These are phyloP conservation scores for Boletus barrowsii DNA, from an alignment of 768 basidiomycete genomes.

Conservation along the genomic window DNA sequence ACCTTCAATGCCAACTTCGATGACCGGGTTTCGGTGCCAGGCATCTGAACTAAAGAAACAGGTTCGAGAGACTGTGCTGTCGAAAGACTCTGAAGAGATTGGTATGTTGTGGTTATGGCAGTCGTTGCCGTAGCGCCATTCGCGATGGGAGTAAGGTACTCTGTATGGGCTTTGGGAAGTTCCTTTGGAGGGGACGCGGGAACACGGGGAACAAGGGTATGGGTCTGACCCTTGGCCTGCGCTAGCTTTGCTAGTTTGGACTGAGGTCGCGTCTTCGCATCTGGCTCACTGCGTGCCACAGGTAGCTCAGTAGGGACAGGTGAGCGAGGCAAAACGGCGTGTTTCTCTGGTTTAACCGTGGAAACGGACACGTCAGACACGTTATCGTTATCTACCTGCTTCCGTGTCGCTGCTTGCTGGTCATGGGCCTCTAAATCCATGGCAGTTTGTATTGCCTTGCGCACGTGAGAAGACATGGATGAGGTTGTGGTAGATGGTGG, in stretches of 20 bases:
- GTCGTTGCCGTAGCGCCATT: conserved; percentile 81
- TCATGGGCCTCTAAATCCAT: conserved; percentile 59
- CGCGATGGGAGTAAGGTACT: conserved; percentile 75
- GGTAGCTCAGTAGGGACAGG: conserved; percentile 11
- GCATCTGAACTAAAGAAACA: conserved; percentile 27
- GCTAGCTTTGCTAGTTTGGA: conserved; percentile 78
- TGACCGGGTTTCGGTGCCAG: conserved; percentile 40
- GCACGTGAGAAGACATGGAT: conserved; percentile 58
- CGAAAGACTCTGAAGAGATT: conserved; percentile 62
- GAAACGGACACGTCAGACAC: conserved; percentile 20
- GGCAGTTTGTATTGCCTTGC: conserved; percentile 66
- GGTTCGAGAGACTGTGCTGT: conserved; percentile 26
- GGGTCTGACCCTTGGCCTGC: conserved; percentile 45
- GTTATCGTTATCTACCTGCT: conserved; percentile 13
- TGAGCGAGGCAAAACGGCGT: conserved; percentile 23
- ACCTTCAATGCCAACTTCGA: conserved; percentile 80
- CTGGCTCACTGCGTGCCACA: conserved; percentile 14
- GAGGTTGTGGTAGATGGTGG: conserved; percentile 36
- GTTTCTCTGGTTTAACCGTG: conserved; percentile 21
- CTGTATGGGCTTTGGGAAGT: conserved; percentile 52
- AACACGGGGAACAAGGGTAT: conserved; percentile 23
- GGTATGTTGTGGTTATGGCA: conserved; percentile 80
- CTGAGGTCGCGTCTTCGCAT: conserved; percentile 38
- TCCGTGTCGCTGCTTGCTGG: conserved; percentile 14
- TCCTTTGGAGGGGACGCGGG: conserved; percentile 31